These are phyloP conservation scores for Fusarium liriodendri DNA, from an alignment of 2,329 filamentous ascomycete genomes.

Conservation along the genomic window DNA sequence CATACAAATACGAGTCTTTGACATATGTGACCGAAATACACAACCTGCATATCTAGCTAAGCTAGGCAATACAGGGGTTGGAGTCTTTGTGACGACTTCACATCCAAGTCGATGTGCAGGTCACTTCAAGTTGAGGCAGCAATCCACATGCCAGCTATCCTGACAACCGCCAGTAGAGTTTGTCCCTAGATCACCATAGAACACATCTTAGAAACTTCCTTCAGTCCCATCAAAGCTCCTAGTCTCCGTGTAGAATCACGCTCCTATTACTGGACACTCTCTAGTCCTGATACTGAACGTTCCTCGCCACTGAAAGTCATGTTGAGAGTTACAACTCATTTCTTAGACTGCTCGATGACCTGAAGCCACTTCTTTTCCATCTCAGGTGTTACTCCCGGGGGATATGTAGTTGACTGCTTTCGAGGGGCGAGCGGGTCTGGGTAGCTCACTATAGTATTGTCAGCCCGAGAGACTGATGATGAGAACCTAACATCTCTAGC, in stretches of 20 bases:
- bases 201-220: neutral
- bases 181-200: neutral
- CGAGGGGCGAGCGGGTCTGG: slow-evolving; percentile 60
- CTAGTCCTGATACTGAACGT: neutral
- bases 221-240: neutral
- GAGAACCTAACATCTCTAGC: neutral
- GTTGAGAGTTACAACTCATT: neutral
- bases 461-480: slow-evolving; percentile 7
- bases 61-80: neutral
- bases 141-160: neutral
- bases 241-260: neutral
- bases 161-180: neutral
- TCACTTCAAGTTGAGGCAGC: neutral
- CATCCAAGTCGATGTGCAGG: neutral
- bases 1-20: neutral
- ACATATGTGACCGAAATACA: neutral
- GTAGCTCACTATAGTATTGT: slow-evolving; percentile 45
- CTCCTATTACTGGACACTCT: neutral
- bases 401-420: slow-evolving; percentile 48
- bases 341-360: slow-evolving; percentile 42
- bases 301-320: neutral
- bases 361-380: slow-evolving; percentile 54
- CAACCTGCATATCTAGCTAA: neutral
- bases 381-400: slow-evolving; percentile 54
- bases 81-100: neutral